Percentiles rank a stretch among this genome's conserved stretches.
These are phyloP conservation scores for Clavispora asparagi DNA, from an alignment of 805 yeast species.

Conservation along the genomic window DNA sequence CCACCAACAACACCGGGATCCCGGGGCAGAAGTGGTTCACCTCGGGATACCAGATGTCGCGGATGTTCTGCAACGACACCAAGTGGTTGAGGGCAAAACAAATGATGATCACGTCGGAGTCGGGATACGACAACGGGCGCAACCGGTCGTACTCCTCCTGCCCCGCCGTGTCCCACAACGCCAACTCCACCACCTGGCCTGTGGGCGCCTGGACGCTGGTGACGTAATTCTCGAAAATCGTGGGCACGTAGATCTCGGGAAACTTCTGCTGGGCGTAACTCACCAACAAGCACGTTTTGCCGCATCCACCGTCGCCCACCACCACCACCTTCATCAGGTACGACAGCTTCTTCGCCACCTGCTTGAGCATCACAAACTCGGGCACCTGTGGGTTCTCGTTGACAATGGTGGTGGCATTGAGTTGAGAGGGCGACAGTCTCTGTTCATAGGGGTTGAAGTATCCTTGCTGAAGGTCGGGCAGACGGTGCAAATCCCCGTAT, in stretches of 20 bases:
- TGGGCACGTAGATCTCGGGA: slow-evolving; percentile 73
- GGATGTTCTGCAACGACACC: slow-evolving; percentile 64
- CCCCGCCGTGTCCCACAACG: slow-evolving; percentile 88
- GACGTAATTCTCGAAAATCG: slow-evolving; percentile 76
- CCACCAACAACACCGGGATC: slow-evolving; percentile 74
- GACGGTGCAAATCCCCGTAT: slow-evolving; percentile 1
- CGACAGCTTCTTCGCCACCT: slow-evolving; percentile 14
- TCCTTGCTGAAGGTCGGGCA: slow-evolving; percentile 12
- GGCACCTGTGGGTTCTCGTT: slow-evolving; percentile 36
- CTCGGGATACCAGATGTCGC: slow-evolving; percentile 86
- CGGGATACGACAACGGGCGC: slow-evolving; percentile 75
- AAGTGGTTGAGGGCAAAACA: slow-evolving; percentile 68
- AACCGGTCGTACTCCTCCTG: slow-evolving; percentile 82
- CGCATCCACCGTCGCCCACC: slow-evolving; percentile 89
- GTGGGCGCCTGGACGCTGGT: slow-evolving; percentile 62
- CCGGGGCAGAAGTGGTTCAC: slow-evolving; percentile 77
- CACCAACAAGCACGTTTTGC: slow-evolving; percentile 76
- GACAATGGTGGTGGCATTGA: slow-evolving; percentile 21
- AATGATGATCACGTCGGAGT: slow-evolving; percentile 66
- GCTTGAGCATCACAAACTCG: slow-evolving; percentile 24
- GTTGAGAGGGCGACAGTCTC: slow-evolving; percentile 9
- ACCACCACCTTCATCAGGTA: slow-evolving; percentile 58
- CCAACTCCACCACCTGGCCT: slow-evolving; percentile 75
- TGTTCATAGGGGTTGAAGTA: slow-evolving; percentile 16
- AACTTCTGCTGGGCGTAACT: slow-evolving; percentile 65